Evolutionary conservation across 345 rosid species (phyloP).

Genomic region (Pistacia integerrima): DNA sequence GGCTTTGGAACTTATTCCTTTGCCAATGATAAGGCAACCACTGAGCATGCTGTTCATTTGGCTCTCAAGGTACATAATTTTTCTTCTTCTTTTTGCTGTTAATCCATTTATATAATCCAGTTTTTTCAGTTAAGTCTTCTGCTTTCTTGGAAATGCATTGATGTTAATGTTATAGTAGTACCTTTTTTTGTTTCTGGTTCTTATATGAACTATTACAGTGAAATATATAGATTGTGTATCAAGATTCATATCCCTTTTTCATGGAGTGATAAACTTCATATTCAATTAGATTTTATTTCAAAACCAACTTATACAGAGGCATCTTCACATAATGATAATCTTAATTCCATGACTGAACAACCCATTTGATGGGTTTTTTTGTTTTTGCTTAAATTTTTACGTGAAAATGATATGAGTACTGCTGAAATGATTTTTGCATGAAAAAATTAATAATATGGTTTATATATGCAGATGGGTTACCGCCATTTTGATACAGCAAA

Average conservation of each 20-base stretch:
- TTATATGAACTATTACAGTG: background rate
- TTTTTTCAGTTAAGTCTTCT: background rate
- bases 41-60: slow-evolving; percentile 55
- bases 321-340: no score
- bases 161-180: no score
- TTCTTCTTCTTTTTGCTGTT: background rate
- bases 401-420: background rate
- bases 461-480: slow-evolving; percentile 65
- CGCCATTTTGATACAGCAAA: slow-evolving; percentile 89
- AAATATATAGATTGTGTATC: no score
- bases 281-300: no score
- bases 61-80: slow-evolving; percentile 63
- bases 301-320: no score
- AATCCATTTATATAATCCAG: background rate
- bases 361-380: background rate
- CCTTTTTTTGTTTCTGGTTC: background rate
- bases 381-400: background rate
- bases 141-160: no score
- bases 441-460: background rate
- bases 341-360: background rate
- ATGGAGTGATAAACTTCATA: background rate
- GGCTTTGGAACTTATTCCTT: slow-evolving; percentile 81
- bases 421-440: slow-evolving; percentile 2
- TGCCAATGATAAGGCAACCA: slow-evolving; percentile 42
- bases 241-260: no score